Conservation (phyloP, 2,329 filamentous ascomycete genomes). For the Xylariales sp. region DNA sequence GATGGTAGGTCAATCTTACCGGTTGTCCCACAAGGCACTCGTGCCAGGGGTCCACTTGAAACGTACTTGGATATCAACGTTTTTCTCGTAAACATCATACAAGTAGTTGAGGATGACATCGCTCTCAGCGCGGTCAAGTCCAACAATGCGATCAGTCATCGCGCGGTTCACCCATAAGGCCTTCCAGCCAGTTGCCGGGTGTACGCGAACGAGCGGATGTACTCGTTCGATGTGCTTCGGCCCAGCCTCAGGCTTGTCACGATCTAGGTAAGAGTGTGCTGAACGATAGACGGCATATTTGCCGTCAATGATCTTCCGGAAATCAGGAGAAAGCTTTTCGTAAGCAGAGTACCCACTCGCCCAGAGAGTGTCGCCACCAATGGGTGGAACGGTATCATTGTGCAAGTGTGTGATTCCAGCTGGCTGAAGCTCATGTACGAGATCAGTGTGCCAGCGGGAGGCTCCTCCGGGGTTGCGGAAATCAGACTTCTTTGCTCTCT, state of each 20-base stretch:
- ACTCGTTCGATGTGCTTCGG: slow-evolving; percentile 62
- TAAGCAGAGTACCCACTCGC: slow-evolving; percentile 67
- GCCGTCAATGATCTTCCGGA: slow-evolving; percentile 67
- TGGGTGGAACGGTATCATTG: slow-evolving; percentile 60
- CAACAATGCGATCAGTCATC: slow-evolving; percentile 65
- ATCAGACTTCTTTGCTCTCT: slow-evolving; percentile 49
- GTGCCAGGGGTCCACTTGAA: slow-evolving; percentile 67
- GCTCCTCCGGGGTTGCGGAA: slow-evolving; percentile 66
- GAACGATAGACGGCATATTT: slow-evolving; percentile 60
- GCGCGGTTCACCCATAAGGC: slow-evolving; percentile 66
- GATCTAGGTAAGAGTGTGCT: slow-evolving; percentile 64
- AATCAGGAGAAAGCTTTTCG: slow-evolving; percentile 66
- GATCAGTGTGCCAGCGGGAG: slow-evolving; percentile 64
- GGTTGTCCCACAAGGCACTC: slow-evolving; percentile 68
- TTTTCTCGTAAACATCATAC: slow-evolving; percentile 64
- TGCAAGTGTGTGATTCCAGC: slow-evolving; percentile 67
- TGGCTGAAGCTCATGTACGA: slow-evolving; percentile 67
- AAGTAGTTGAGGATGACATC: slow-evolving; percentile 64
- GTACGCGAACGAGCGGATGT: slow-evolving; percentile 65
- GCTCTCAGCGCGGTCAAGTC: slow-evolving; percentile 64
- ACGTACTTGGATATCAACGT: slow-evolving; percentile 66
- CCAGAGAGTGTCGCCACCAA: slow-evolving; percentile 71
- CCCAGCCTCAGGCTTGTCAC: slow-evolving; percentile 53
- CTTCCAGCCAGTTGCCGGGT: slow-evolving; percentile 72
- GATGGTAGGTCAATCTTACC: too few relatives aligned